These are phyloP conservation scores for Sugiyamaella paludigena DNA, from an alignment of 1,139 yeast genomes.

Conservation along the genomic window DNA sequence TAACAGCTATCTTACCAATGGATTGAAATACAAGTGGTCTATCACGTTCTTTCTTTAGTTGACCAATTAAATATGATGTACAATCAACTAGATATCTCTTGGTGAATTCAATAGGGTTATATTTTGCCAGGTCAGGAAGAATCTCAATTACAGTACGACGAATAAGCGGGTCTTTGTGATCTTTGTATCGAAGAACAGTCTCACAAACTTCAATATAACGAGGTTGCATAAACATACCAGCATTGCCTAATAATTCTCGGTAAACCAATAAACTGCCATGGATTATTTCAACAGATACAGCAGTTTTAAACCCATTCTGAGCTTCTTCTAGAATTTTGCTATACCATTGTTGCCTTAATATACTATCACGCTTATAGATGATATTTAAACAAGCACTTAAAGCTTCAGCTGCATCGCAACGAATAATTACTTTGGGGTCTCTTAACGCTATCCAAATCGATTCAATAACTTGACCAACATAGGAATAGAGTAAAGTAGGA, in stretches of 20 bases:
- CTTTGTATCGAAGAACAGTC: conserved; percentile 68
- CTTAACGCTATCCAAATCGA: conserved; percentile 85
- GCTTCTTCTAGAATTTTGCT: conserved; percentile 65
- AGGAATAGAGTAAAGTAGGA: conserved; percentile 77
- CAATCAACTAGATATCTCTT: conserved; percentile 80
- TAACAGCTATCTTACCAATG: conserved; percentile 79
- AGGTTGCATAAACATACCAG: conserved; percentile 65
- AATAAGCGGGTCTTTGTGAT: conserved; percentile 70
- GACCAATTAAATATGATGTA: conserved; percentile 71
- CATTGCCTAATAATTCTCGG: conserved; percentile 68
- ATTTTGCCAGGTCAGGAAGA: conserved; percentile 78
- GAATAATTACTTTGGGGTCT: conserved; percentile 69
- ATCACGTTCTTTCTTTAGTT: conserved; percentile 74
- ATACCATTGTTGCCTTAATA: conserved; percentile 71
- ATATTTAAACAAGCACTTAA: conserved; percentile 75
- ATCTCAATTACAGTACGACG: conserved; percentile 81
- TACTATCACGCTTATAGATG: conserved; percentile 74
- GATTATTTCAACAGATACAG: conserved; percentile 58
- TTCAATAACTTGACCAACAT: conserved; percentile 74
- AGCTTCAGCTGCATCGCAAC: conserved; percentile 83
- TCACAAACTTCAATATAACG: conserved; percentile 78
- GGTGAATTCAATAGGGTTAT: conserved; percentile 73
- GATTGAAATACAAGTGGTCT: conserved; percentile 75
- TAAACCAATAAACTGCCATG: conserved; percentile 86
- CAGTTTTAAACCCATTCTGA: conserved; percentile 47